Conservation (phyloP, 1,284 basidiomycete genomes). For the Cutaneotrichosporon sp. region DNA sequence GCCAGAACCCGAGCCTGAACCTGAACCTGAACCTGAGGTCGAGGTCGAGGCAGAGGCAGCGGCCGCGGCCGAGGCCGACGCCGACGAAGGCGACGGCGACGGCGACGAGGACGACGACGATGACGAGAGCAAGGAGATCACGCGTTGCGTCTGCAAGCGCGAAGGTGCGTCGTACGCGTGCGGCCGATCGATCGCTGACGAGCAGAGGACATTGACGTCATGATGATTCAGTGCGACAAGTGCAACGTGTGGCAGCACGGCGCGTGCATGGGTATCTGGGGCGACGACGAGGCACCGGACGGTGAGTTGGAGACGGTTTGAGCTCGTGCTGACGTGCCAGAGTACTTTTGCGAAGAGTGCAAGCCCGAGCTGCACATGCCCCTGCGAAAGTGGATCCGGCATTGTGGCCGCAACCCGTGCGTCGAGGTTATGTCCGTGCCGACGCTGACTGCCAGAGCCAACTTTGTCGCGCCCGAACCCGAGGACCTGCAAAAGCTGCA, state of each 20-base stretch:
- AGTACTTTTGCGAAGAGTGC: slow-evolving; percentile 88
- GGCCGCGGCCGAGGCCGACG: slow-evolving; percentile 54
- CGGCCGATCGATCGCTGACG: slow-evolving; percentile 8
- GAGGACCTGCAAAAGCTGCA: slow-evolving; percentile 36
- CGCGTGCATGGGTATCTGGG: slow-evolving; percentile 87
- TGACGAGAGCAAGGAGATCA: slow-evolving; percentile 67
- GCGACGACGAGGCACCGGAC: slow-evolving; percentile 72
- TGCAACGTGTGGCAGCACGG: slow-evolving; percentile 99
- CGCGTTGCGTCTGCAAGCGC: slow-evolving; percentile 89
- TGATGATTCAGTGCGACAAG: slow-evolving; percentile 95
- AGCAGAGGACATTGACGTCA: slow-evolving; percentile 63
- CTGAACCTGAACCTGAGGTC: no score
- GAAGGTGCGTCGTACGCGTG: slow-evolving; percentile 58
- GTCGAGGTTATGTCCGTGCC: slow-evolving; percentile 1
- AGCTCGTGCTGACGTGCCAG: slow-evolving; percentile 22
- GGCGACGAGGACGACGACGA: slow-evolving; percentile 58
- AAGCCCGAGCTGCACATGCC: slow-evolving; percentile 78
- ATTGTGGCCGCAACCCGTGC: slow-evolving; percentile 36
- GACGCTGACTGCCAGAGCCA: slow-evolving; percentile 19
- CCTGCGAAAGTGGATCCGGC: slow-evolving; percentile 60
- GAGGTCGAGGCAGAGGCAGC: slow-evolving; percentile 13
- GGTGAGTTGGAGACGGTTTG: slow-evolving; percentile 53
- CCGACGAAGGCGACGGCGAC: slow-evolving; percentile 16
- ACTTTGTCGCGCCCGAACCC: slow-evolving; percentile 40
- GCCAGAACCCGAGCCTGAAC: slow-evolving; percentile 7